Evolutionary conservation across 192 early-diverging fungal genomes (phyloP).

Genomic region (Phlyctochytrium arcticum): DNA sequence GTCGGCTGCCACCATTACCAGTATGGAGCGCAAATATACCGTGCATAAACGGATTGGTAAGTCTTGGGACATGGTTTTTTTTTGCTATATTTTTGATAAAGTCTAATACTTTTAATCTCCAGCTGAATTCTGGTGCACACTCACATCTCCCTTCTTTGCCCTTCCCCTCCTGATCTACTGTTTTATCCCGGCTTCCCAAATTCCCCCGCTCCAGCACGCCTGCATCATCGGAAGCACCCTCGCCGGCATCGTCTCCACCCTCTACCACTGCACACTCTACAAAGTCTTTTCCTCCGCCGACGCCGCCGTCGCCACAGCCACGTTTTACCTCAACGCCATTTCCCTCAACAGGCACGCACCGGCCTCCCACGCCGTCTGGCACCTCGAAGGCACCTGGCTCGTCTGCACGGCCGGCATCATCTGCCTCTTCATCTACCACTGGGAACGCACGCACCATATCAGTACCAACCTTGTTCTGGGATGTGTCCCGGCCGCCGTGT

Average conservation of each 20-base stretch:
- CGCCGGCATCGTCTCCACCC: constrained; percentile 24
- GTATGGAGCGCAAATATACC: constrained; percentile 14
- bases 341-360: not conserved
- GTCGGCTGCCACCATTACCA: constrained; percentile 1
- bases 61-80: not conserved
- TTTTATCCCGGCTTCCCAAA: not conserved
- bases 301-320: constrained; percentile 35
- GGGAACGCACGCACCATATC: constrained; percentile 10
- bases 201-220: constrained; percentile 6
- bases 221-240: not conserved
- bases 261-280: constrained; percentile 48
- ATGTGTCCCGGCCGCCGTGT: constrained; percentile 1
- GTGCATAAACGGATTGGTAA: not conserved
- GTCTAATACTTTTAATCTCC: not conserved
- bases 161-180: constrained; percentile 42
- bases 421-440: constrained; percentile 4
- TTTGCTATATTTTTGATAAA: not conserved
- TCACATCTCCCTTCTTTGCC: constrained; percentile 49
- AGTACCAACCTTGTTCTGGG: not conserved
- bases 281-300: constrained; percentile 41
- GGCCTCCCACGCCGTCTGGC: not conserved
- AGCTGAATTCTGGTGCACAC: constrained; percentile 50
- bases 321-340: constrained; percentile 28
- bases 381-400: constrained; percentile 1
- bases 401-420: not conserved